Evolutionary conservation across 73 alveolate species (phyloP).

Genomic region (Paramecium sexaurelia): DNA sequence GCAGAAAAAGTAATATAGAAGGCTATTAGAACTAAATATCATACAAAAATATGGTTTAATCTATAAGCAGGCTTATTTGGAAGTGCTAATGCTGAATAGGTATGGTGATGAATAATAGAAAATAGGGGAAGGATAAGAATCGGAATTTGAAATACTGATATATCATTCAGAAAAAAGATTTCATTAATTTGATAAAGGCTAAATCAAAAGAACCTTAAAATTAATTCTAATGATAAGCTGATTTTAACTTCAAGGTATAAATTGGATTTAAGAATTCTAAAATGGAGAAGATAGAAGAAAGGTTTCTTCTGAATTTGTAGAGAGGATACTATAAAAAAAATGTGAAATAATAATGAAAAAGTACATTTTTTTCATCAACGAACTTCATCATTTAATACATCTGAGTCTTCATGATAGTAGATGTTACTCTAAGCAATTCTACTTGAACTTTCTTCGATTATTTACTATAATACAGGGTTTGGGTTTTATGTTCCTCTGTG

Average conservation of each 20-base stretch:
- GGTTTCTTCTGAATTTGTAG: neutral
- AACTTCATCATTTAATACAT: neutral
- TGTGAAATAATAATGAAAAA: neutral
- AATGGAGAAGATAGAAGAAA: neutral
- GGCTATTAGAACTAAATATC: no score
- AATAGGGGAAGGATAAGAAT: slow-evolving; percentile 89
- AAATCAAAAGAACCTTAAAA: neutral
- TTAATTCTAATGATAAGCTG: neutral
- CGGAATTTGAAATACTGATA: slow-evolving; percentile 84
- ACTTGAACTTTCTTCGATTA: slow-evolving; percentile 9
- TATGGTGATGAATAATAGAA: no score
- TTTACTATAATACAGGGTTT: neutral
- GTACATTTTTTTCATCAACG: neutral
- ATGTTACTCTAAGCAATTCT: neutral
- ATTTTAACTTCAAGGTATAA: no score
- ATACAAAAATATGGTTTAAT: no score
- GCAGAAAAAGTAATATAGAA: no score
- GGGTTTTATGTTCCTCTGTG: no score
- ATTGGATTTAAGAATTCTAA: neutral
- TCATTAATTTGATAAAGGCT: slow-evolving; percentile 86
- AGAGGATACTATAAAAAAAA: neutral
- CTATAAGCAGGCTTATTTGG: no score
- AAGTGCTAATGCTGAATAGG: no score
- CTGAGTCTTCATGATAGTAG: slow-evolving; percentile 23
- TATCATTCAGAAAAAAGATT: slow-evolving; percentile 86